These are phyloP conservation scores for Barbarea vulgaris DNA, from an alignment of 345 rosid genomes.

Conservation along the genomic window DNA sequence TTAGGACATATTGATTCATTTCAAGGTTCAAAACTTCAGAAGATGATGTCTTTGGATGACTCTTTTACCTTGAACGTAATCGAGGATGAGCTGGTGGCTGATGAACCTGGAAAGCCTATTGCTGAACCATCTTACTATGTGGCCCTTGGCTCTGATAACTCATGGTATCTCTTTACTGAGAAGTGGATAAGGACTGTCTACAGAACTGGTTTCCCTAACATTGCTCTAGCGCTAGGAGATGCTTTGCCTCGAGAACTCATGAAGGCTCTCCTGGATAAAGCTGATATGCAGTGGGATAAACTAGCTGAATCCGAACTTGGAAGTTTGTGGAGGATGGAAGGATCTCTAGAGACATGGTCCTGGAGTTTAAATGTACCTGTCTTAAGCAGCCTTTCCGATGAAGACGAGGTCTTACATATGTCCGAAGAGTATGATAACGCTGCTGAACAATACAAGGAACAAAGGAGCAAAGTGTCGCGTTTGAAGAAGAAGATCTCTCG, in stretches of 20 bases:
- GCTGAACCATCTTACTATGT: slow-evolving; percentile 63
- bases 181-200: slow-evolving; percentile 80
- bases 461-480: slow-evolving; percentile 73
- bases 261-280: slow-evolving; percentile 61
- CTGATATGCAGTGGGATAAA: slow-evolving; percentile 76
- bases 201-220: slow-evolving; percentile 79
- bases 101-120: slow-evolving; percentile 43
- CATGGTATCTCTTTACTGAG: slow-evolving; percentile 90
- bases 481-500: slow-evolving; percentile 83
- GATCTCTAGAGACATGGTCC: slow-evolving; percentile 95
- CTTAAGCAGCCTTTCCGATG: slow-evolving; percentile 76
- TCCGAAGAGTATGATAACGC: slow-evolving; percentile 67
- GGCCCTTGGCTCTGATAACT: slow-evolving; percentile 95
- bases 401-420: slow-evolving; percentile 61
- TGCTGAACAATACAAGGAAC: slow-evolving; percentile 62
- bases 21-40: slow-evolving; percentile 50
- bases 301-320: slow-evolving; percentile 76
- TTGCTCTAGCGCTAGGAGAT: slow-evolving; percentile 62
- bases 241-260: slow-evolving; percentile 79
- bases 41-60: slow-evolving; percentile 46
- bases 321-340: slow-evolving; percentile 79
- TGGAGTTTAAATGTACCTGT: slow-evolving; percentile 98
- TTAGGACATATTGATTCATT: slow-evolving; percentile 66
- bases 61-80: slow-evolving; percentile 43
- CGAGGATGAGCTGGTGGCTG: slow-evolving; percentile 35